Evolutionary conservation across 768 basidiomycete species (phyloP).

Genomic region (Panellus pusillus): DNA sequence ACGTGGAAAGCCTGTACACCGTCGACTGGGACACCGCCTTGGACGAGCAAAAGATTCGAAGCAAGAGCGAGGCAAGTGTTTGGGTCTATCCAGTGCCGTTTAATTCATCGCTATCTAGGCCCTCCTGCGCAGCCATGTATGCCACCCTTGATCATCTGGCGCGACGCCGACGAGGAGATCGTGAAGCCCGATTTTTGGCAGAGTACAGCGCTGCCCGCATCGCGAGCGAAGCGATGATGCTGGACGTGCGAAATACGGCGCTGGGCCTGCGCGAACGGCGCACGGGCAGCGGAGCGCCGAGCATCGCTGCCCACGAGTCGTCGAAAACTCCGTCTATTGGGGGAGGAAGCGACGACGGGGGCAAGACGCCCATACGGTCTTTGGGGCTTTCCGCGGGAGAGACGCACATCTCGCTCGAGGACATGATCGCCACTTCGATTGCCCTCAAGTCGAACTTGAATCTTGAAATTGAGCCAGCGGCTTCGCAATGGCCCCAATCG

Average conservation of each 20-base stretch:
- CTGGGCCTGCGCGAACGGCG: slow-evolving; percentile 44
- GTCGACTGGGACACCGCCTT: slow-evolving; percentile 71
- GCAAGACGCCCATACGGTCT: slow-evolving; percentile 22
- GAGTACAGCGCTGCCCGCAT: slow-evolving; percentile 62
- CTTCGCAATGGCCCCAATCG: slow-evolving; percentile 51
- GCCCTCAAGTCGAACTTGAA: slow-evolving; percentile 72
- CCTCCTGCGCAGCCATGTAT: slow-evolving; percentile 66
- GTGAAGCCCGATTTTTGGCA: slow-evolving; percentile 62
- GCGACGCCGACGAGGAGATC: slow-evolving; percentile 64
- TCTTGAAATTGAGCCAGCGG: slow-evolving; percentile 56
- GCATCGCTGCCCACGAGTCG: neutral
- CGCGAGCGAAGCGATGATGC: slow-evolving; percentile 66
- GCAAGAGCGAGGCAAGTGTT: slow-evolving; percentile 66
- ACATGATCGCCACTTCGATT: slow-evolving; percentile 72
- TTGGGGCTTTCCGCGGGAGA: slow-evolving; percentile 34
- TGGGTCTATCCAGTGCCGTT: neutral
- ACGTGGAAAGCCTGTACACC: slow-evolving; percentile 58
- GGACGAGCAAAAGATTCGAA: slow-evolving; percentile 67
- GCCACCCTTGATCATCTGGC: slow-evolving; percentile 75
- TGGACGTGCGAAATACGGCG: slow-evolving; percentile 59
- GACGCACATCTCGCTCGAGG: slow-evolving; percentile 61
- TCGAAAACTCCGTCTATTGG: neutral
- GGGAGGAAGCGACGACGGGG: slow-evolving; percentile 10
- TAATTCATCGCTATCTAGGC: slow-evolving; percentile 39
- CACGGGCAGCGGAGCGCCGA: neutral